Base-by-base conservation (phyloP, 139 green algal species). In the Spirogloea muscicola region DNA sequence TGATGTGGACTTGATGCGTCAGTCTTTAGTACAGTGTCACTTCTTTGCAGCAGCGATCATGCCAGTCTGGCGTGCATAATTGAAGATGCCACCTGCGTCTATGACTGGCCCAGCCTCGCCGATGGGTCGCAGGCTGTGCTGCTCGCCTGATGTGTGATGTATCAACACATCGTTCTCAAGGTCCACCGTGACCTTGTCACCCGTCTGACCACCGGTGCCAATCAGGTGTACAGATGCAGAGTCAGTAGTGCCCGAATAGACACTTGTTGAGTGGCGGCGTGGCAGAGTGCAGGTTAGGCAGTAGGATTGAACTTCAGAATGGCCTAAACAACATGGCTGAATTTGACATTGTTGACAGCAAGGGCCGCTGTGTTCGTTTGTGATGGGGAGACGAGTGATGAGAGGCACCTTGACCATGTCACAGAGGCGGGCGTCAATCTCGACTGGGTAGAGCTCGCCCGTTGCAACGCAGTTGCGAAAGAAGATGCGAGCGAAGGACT, bases 31-130 rank as follows among this genome's bases (percentile, higher is more conserved):
- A n/a, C n/a, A n/a, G n/a, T n/a, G n/a, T n/a, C n/a, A n/a, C n/a
- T n/a, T n/a, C n/a, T n/a, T n/a, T n/a, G n/a, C n/a, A n/a, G 69
- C 82, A 82, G 94, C 91, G 68, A 97, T 97, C 92, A 97, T 96
- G 46, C 92, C 92, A 13, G 83, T 83, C 51, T 77, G 43, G 9
- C 92, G 84, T 0, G 92, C 92, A 76, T 87, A 96, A n/a, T 93
- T 90, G 74, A 97, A 97, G 51, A 97, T 92, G 72, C 92, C 92
- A 3, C 91, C 91, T 27, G 91, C 92, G 60, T 97, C 92, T 74
- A 97, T 93, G 34, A 97, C 92, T 5, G 92, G 92, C 0, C 88
- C 90, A 10, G 92, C 92, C 88, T 96, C 92, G 43, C 92, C 92
- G 27, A 96, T 84, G 1, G 83, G 61, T 66, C 93, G 89, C 29